Percentiles rank a stretch among this genome's conserved stretches.
Evolutionary conservation across 2,329 filamentous ascomycete genomes (phyloP).

Genomic region (Cercospora nicotianae): DNA sequence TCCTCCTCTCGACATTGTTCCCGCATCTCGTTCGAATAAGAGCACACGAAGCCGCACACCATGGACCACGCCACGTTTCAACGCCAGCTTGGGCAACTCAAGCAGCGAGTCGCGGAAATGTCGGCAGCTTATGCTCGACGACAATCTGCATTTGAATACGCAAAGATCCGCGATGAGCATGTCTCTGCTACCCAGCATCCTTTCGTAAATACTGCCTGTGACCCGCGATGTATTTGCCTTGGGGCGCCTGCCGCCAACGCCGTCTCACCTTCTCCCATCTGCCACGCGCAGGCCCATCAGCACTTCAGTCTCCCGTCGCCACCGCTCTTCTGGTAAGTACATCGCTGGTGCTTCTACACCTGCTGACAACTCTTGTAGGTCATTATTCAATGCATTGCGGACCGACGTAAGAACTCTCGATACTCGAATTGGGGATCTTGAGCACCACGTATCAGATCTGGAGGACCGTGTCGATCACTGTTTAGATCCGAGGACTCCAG

Average conservation of each 20-base stretch:
- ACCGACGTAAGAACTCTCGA: conserved; percentile 25
- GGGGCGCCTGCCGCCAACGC: neutral
- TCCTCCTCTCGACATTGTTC: neutral
- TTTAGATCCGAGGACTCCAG: conserved; percentile 19
- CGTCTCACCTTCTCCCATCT: conserved; percentile 1
- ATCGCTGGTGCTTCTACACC: neutral
- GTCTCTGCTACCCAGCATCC: conserved; percentile 20
- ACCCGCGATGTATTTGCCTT: neutral
- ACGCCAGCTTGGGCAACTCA: conserved; percentile 29
- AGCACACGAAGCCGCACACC: neutral
- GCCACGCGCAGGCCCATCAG: conserved; percentile 5
- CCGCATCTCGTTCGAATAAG: neutral
- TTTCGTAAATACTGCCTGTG: neutral
- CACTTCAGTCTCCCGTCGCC: conserved; percentile 22
- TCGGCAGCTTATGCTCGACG: conserved; percentile 17
- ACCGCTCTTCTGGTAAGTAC: conserved; percentile 28
- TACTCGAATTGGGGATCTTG: conserved; percentile 22
- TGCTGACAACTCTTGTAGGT: conserved; percentile 5
- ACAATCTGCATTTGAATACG: conserved; percentile 1
- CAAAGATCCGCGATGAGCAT: conserved; percentile 18
- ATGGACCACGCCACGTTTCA: conserved; percentile 34
- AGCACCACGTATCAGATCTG: conserved; percentile 28
- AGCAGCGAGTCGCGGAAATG: conserved; percentile 29
- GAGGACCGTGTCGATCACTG: conserved; percentile 28
- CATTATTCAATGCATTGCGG: conserved; percentile 27